Evolutionary conservation across 345 rosid species (phyloP), one percentile per base, ranked within the genome.

Genomic region (Pugionium cornutum): DNA sequence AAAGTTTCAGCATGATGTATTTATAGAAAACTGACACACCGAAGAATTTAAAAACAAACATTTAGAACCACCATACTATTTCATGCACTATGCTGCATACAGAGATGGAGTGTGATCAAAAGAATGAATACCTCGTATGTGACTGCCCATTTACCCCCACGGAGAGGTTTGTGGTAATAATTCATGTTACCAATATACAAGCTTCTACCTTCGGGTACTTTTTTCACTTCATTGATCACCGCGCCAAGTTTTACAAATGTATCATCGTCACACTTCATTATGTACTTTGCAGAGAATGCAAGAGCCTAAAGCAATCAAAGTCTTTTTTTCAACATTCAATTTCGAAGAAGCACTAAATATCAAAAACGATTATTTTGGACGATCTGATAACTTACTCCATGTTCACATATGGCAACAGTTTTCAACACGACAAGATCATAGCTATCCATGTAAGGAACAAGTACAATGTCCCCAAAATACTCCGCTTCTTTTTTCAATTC

Each of bases 121-220:
- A 18, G 26, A 70, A 33, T 39, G 6, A 56, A n/a, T 43, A 92
- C 98, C 96, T 92, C 96, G 47, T 88, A 85, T n/a, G 91, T 84
- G 68, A 89, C 98, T 27, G 91, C 96, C 98, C 98, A 92, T 89
- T 92, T 92, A 45, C 98, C 98, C 2, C 84, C 37, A 26, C 98
- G 86, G 33, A 92, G 75, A 71, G 97, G 97, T 79, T 79, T 87
- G 64, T 87, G 96, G 78, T 81, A 82, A 76, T 89, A 92, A 78
- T 92, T 92, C 68, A 89, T 82, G 72, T 92, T 92, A 47, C 97
- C 97, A 51, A 89, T 78, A 68, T 89, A 92, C 64, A 89, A 68
- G 82, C 89, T 92, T 52, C 75, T 80, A 40, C 75, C 86, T 41
- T 66, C 76, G 0, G 86, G 91, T 45, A 84, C 79, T 52, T 83